Conservation (phyloP, 179 eudicot genomes). For the Kewa caespitosa region DNA sequence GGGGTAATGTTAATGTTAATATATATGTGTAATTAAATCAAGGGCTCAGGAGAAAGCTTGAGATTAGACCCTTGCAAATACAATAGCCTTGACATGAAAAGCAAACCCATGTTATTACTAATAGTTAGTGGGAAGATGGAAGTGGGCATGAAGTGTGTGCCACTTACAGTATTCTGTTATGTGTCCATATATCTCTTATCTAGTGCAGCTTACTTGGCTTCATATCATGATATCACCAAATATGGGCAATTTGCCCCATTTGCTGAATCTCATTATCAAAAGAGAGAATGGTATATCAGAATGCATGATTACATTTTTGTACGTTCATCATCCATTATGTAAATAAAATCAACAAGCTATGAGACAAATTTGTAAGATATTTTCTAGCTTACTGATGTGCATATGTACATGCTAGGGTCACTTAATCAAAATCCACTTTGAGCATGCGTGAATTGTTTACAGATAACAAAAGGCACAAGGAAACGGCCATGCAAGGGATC, state of each 20-base stretch:
- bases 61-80: background rate
- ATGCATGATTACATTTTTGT: too few relatives aligned
- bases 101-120: background rate
- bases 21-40: too few relatives aligned
- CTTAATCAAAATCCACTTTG: background rate
- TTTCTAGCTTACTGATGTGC: background rate
- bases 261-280: background rate
- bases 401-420: background rate
- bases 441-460: background rate
- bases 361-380: too few relatives aligned
- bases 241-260: constrained; percentile 2
- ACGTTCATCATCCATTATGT: too few relatives aligned
- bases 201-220: background rate
- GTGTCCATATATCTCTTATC: background rate
- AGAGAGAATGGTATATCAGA: background rate
- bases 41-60: background rate
- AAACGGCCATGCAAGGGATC: too few relatives aligned
- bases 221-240: background rate
- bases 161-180: constrained; percentile 17
- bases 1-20: too few relatives aligned
- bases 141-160: constrained; percentile 28
- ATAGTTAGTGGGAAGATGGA: constrained; percentile 16
- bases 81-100: background rate
- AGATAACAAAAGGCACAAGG: too few relatives aligned
- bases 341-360: too few relatives aligned